phyloP scores from a whole-genome alignment of 208 protist genomes.

The Strigomonas oncopelti region DNA sequence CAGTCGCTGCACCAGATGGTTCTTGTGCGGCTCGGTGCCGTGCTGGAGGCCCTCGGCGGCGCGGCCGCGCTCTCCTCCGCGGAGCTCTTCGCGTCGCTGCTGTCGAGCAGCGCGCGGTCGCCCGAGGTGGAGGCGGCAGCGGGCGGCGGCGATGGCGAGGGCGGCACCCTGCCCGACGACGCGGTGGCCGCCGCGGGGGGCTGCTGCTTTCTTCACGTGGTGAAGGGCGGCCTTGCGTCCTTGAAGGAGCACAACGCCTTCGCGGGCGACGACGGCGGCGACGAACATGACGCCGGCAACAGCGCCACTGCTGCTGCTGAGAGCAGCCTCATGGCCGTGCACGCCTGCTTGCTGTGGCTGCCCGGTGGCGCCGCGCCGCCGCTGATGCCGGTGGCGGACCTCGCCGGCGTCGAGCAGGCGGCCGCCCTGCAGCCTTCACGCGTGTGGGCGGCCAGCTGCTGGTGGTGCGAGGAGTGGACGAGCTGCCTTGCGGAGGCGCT shows the following conservation, averaged over 20 bases:
- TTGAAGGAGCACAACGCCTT: no score
- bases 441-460: no score
- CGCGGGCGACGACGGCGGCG: no score
- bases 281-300: no score
- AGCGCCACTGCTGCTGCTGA: no score
- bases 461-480: background rate
- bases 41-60: conserved; percentile 44
- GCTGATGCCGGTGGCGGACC: background rate
- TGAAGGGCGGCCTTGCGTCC: no score
- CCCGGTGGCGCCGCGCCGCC: no score
- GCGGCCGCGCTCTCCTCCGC: conserved; percentile 14
- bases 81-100: background rate
- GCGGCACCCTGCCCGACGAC: background rate
- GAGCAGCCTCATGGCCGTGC: no score
- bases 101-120: background rate
- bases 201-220: no score
- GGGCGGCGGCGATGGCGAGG: background rate
- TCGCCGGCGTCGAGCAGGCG: background rate
- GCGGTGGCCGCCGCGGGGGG: background rate
- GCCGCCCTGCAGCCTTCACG: no score
- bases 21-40: conserved; percentile 34
- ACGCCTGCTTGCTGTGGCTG: no score
- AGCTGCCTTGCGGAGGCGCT: background rate
- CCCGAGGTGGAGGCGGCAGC: background rate
- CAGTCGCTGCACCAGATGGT: conserved; percentile 42